Evolutionary conservation across 176 grass and related monocot genomes (phyloP).

Genomic region (Ensete glaucum): DNA sequence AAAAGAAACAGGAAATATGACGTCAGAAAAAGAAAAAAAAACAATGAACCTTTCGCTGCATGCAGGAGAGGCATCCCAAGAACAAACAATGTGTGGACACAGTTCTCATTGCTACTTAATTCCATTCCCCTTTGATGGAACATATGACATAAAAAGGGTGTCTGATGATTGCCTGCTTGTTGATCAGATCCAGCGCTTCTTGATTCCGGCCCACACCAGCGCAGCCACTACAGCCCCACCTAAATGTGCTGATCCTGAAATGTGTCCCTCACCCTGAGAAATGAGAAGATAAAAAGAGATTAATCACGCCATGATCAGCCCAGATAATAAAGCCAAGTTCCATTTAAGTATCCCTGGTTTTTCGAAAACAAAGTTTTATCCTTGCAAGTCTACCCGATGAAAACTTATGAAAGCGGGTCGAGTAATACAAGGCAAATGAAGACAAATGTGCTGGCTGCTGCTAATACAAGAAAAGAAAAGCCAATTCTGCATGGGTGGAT

Average conservation of each 20-base stretch:
- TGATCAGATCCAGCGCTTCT: slow-evolving; percentile 50
- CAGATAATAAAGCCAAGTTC: background rate
- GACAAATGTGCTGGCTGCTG: background rate
- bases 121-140: background rate
- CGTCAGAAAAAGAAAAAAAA: too few relatives aligned
- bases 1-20: too few relatives aligned
- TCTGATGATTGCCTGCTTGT: background rate
- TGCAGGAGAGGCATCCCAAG: background rate
- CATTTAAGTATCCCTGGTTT: background rate
- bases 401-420: background rate
- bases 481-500: too few relatives aligned
- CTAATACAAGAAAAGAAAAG: background rate
- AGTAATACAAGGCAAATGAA: background rate
- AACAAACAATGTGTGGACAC: too few relatives aligned
- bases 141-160: background rate
- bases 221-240: slow-evolving; percentile 62
- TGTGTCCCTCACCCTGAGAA: slow-evolving; percentile 40
- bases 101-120: background rate
- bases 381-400: background rate
- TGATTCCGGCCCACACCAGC: slow-evolving; percentile 50
- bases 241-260: slow-evolving; percentile 56
- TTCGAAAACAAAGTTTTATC: too few relatives aligned
- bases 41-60: background rate
- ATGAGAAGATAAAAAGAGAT: background rate
- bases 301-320: background rate